Percentiles rank a stretch among this genome's conserved stretches.
These are phyloP conservation scores for Casuarina cunninghamiana DNA, from an alignment of 306 rosid species.

Conservation along the genomic window DNA sequence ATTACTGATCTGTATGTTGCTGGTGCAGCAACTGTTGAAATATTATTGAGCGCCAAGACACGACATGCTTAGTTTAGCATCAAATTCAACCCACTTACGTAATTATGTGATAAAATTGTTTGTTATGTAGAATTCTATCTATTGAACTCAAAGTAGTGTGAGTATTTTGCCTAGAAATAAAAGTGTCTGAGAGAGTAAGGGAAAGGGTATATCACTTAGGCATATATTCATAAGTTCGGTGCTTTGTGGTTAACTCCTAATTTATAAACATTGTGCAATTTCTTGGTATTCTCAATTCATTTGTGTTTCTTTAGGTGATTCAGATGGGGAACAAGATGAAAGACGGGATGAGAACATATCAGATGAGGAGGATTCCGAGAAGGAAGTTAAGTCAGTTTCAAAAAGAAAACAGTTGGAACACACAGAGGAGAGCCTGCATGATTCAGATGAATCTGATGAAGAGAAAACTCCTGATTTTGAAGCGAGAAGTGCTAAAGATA, in stretches of 20 bases:
- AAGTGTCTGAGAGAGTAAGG: neutral
- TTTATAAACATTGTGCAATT: neutral
- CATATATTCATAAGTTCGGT: neutral
- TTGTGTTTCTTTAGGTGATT: constrained; percentile 43
- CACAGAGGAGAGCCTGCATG: constrained; percentile 32
- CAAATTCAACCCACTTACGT: neutral
- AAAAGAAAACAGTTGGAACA: constrained; percentile 40
- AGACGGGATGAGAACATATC: constrained; percentile 35
- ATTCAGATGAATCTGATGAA: constrained; percentile 49
- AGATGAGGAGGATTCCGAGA: constrained; percentile 48
- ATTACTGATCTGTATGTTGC: neutral
- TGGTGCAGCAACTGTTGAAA: neutral
- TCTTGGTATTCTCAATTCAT: constrained; percentile 9
- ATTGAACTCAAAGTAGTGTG: neutral
- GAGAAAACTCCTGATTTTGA: constrained; percentile 48
- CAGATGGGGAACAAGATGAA: constrained; percentile 58
- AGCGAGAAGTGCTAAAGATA: constrained; percentile 45
- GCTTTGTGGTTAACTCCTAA: neutral
- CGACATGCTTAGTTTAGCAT: neutral
- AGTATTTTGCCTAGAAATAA: neutral
- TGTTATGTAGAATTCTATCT: neutral
- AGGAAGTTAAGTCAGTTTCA: constrained; percentile 48
- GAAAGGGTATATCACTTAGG: neutral
- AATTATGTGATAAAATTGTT: constrained; percentile 3
- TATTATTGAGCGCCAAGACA: neutral